A percentile compares a stretch with the other conserved stretches of the same genome.
Evolutionary conservation across 2,329 filamentous ascomycete species (phyloP).

Genomic region (Fusarium metavorans): DNA sequence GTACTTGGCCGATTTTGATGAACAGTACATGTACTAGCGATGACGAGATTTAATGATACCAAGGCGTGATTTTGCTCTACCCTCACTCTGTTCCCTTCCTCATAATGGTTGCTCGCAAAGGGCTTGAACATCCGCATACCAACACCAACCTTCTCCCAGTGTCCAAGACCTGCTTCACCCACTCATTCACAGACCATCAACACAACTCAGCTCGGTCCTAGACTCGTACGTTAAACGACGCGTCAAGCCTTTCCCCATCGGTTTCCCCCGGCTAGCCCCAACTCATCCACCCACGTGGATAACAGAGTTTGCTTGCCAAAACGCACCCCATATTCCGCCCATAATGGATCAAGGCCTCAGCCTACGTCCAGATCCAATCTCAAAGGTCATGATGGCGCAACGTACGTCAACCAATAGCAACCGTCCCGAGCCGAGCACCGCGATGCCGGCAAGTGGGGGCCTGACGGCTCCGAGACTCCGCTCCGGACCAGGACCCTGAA

Average conservation of each 20-base stretch:
- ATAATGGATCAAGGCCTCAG: background rate
- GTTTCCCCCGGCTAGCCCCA: background rate
- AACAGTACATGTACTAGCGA: slow-evolving; percentile 44
- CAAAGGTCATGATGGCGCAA: background rate
- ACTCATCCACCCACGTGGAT: background rate
- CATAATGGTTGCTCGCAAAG: too few relatives aligned
- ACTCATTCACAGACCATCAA: background rate
- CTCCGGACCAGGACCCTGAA: slow-evolving; percentile 18
- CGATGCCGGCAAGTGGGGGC: slow-evolving; percentile 17
- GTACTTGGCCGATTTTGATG: slow-evolving; percentile 34
- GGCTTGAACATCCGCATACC: background rate
- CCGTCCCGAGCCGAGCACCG: slow-evolving; percentile 19
- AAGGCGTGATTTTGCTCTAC: background rate
- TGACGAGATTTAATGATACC: background rate
- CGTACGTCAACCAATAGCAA: slow-evolving; percentile 16
- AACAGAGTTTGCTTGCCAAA: background rate
- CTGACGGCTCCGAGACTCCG: slow-evolving; percentile 11
- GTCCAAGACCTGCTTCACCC: background rate
- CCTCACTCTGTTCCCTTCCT: too few relatives aligned
- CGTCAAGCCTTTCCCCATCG: background rate
- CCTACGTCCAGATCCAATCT: background rate
- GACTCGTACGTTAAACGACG: background rate
- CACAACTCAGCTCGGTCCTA: background rate
- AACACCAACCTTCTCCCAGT: background rate
- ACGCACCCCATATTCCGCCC: background rate